These are phyloP conservation scores for Botrytis medusae DNA, from an alignment of 2,329 filamentous ascomycete genomes.

Conservation along the genomic window DNA sequence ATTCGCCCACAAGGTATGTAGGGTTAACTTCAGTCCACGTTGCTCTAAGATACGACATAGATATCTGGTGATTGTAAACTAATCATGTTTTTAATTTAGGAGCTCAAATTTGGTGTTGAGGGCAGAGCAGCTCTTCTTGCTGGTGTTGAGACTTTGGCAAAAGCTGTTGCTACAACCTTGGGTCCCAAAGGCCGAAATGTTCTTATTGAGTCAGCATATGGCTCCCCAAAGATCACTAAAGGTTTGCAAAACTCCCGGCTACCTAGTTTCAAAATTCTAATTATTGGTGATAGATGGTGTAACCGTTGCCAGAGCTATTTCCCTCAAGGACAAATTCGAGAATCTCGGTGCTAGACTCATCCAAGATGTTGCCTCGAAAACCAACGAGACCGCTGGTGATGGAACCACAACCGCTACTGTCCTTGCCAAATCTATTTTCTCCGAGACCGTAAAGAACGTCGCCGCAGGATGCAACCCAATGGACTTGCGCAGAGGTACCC, in stretches of 20 bases:
- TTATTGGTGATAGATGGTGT: slow-evolving; percentile 66
- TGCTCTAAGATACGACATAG: slow-evolving; percentile 20
- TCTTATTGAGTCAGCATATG: slow-evolving; percentile 96
- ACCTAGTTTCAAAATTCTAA: neutral
- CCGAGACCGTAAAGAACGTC: slow-evolving; percentile 99
- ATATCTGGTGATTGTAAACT: neutral
- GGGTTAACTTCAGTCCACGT: neutral
- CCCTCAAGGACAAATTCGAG: slow-evolving; percentile 98
- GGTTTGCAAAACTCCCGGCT: slow-evolving; percentile 55
- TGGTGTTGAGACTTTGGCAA: slow-evolving; percentile 95
- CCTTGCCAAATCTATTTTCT: slow-evolving; percentile 96
- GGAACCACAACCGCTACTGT: slow-evolving; percentile 98
- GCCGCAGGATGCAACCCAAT: slow-evolving; percentile 99
- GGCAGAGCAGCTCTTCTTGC: slow-evolving; percentile 82
- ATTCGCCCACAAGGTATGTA: slow-evolving; percentile 91
- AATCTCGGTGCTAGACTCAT: slow-evolving; percentile 96
- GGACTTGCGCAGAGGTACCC: slow-evolving; percentile 95
- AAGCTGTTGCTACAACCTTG: slow-evolving; percentile 91
- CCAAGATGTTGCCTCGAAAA: slow-evolving; percentile 98
- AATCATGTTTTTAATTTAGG: slow-evolving; percentile 52
- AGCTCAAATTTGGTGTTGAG: slow-evolving; percentile 98
- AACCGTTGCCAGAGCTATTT: slow-evolving; percentile 84
- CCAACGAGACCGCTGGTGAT: slow-evolving; percentile 97
- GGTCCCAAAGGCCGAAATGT: slow-evolving; percentile 99
- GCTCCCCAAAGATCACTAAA: slow-evolving; percentile 99